Base-by-base conservation (phyloP, 2,329 filamentous ascomycete species). In the Hypoxylon rubiginosum region DNA sequence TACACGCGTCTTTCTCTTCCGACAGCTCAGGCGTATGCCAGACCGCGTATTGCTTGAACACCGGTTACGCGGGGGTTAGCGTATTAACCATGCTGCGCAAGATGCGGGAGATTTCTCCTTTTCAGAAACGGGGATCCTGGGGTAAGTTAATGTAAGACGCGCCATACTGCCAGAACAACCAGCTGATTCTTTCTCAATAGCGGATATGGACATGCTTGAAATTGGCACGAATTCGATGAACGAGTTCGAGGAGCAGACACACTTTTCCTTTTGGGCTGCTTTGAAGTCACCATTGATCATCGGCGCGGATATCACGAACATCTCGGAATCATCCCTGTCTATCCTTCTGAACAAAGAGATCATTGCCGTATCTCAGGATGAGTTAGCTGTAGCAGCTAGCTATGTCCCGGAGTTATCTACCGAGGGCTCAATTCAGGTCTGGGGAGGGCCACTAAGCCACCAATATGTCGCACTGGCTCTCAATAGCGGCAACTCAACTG, bases 231-330 rank as follows among this genome's bases (percentile, higher is more conserved):
- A 76, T n/a, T 74, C 71, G 7, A 78, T 82, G 76, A 72, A 73
- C 61, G 66, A 76, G 48, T 66, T 79, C 26, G 76, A 83, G 70
- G 78, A 82, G 70, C 77, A 78, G 56, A 79, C 80, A 21, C 82
- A 83, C 66, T 82, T 83, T 51, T 74, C 81, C 21, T 79, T 83
- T 70, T 83, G 81, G 81, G 79, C 81, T 0, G 80, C 82, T 52
- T 77, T 82, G 50, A 83, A 83, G 67, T 81, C 79, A 0, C 81
- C 82, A 11, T 73, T 83, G 3, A 80, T 83, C 30, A 80, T 83
- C 51, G 79, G 81, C 6, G 78, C 79, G 1, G 77, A 79, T 41
- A 71, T 83, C 15, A 71, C 74, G 0, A 76, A 74, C 5, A 75
- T 81, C 6, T 69, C 53, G n/a, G 62, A 67, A 53, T 61, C 73